Base-by-base conservation (phyloP, 208 protist species). In the Vickermania ingenoplastis region DNA sequence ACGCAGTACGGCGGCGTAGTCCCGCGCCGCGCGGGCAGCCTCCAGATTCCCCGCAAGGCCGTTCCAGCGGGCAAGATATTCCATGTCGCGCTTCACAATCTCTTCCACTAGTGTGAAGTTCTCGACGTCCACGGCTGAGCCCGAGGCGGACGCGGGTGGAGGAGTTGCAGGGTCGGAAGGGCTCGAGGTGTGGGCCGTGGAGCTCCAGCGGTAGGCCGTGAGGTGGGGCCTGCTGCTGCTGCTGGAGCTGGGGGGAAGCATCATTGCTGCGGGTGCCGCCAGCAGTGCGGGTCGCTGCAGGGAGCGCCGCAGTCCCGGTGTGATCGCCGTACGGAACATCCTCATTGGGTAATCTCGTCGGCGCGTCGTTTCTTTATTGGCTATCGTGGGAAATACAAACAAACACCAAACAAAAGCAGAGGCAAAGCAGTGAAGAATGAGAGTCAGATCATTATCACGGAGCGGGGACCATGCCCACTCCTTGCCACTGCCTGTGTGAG, bases 21-120 rank as follows among this genome's bases (percentile, higher is more conserved):
- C 58, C 4, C 59, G 63, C 4, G 57, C 73, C 1, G 50, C 57
- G 17, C 82, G 73, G 5, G 73, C 75, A 0, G 65, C 60, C 5
- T 84, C 79, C 4, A 95, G 69, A 41, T 62, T 57, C 57, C 62
- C 71, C 1, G 82, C 79, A 22, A 95, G 71, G 5, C 57, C 72
- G 60, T 92, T 95, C 86, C 89, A 95, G 31, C 57, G 53, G 26
- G 57, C 68, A 50, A 91, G 51, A 53, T 71, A 77, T 21, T 73
- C 81, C 63, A 93, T 72, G 59, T 95, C 83, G 27, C 65, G 67
- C 73, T 82, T 54, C 31, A 92, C 86, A 22, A 95, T 73, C 11
- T 90, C 81, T 14, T 92, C 81, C 59, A 89, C 82, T 17, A 95
- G 74, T 1, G 81, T 91, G 64, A 95, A 95, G 25, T 62, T 73